Evolutionary conservation across 768 basidiomycete species (phyloP).

Genomic region (Russula sp.): DNA sequence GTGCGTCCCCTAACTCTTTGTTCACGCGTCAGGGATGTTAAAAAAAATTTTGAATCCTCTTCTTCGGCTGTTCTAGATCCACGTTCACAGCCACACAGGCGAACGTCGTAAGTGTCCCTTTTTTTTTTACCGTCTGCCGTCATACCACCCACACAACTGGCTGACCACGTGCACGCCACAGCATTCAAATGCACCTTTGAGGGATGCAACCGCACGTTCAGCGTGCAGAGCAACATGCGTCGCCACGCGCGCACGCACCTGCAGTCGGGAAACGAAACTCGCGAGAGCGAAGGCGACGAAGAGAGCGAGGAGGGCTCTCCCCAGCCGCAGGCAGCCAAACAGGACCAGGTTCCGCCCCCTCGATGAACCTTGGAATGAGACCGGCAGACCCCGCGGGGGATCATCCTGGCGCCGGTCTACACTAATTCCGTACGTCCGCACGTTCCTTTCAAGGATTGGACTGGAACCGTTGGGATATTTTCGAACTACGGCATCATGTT

Average conservation of each 20-base stretch:
- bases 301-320: slow-evolving; percentile 21
- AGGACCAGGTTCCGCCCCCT: not conserved
- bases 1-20: slow-evolving; percentile 29
- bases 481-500: slow-evolving; percentile 10
- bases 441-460: slow-evolving; percentile 4
- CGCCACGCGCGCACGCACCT: slow-evolving; percentile 72
- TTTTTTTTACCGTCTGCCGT: not conserved
- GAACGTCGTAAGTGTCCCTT: slow-evolving; percentile 60
- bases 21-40: not conserved
- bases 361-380: slow-evolving; percentile 1
- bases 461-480: not conserved
- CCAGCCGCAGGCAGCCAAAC: not conserved
- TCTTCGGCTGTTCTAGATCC: slow-evolving; percentile 45
- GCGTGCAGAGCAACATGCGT: slow-evolving; percentile 85
- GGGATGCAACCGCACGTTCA: slow-evolving; percentile 74
- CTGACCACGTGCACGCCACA: slow-evolving; percentile 27
- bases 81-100: slow-evolving; percentile 78
- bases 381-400: slow-evolving; percentile 4
- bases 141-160: slow-evolving; percentile 7
- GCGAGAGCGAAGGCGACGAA: slow-evolving; percentile 17
- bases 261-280: slow-evolving; percentile 21
- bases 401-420: not conserved
- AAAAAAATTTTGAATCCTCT: not conserved
- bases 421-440: not conserved
- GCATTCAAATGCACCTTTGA: slow-evolving; percentile 71